Base-by-base conservation (phyloP, 2,329 filamentous ascomycete genomes). In the Pseudohalonectria lignicola region DNA sequence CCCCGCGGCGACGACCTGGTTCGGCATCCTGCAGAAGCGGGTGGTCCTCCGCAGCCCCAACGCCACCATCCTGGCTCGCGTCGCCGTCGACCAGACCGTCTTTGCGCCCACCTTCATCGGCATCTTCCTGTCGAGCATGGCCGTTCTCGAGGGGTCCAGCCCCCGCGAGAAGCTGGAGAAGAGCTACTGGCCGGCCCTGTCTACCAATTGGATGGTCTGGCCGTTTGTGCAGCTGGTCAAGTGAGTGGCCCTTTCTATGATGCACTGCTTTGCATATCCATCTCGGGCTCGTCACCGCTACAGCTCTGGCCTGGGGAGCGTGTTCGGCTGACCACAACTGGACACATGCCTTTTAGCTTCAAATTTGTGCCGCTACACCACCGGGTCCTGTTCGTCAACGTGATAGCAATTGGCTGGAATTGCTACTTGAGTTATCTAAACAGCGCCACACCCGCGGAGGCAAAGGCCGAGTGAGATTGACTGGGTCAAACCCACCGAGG, bases 141-240 rank as follows among this genome's bases (percentile, higher is more conserved):
- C 87, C 13, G 70, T 82, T 43, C 69, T 92, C 60, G 86, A 93
- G 61, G 85, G 86, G 19, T 53, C 53, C 23, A 61, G 59, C 40
- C 61, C 66, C 20, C 41, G 64, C 49, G 74, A 87, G 52, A 88
- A 90, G 63, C 67, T 92, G 39, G 62, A 74, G 42, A 76, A 71
- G 51, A 82, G 74, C 43, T 95, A 87, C 63, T 59, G 62, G 47
- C 69, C 74, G 11, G 83, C 84, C 23, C 73, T 94, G 52, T 72
- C 72, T 57, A 81, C 85, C 56, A 95, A 94, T 65, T 86, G 86
- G 71, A 74, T 86, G 65, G 61, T 95, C 40, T 95, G 88, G 88
- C 88, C 88, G 4, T 67, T 69, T 45, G 86, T 93, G 40, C 88
- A 95, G 65, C 67, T 81, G 39, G 69, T 81, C 53, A 95, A 95